A percentile compares a stretch with the other conserved stretches of the same genome.
These are phyloP conservation scores for Spongospora subterranea DNA, from an alignment of 208 protist genomes.

Conservation along the genomic window DNA sequence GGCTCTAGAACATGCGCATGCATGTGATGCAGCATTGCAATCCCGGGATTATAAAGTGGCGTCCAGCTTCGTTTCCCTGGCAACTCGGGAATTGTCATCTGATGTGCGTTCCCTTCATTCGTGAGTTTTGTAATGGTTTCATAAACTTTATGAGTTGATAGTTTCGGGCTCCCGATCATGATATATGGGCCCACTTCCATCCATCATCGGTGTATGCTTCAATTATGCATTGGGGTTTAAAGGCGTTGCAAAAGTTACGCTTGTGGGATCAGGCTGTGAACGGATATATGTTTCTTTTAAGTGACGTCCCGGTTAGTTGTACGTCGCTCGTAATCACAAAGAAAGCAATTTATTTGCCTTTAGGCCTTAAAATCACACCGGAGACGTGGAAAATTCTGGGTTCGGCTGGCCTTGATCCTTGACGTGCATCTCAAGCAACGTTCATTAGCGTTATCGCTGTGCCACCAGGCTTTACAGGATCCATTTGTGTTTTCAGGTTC, in stretches of 20 bases:
- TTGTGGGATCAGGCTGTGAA: not conserved
- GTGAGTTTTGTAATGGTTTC: not conserved
- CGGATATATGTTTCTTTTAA: slow-evolving; percentile 25
- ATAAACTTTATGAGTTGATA: not conserved
- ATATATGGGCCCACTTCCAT: not conserved
- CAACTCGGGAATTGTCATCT: not conserved
- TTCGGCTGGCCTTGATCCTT: not conserved
- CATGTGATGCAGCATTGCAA: not conserved
- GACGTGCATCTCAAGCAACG: slow-evolving; percentile 38
- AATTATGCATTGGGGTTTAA: not conserved
- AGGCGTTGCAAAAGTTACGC: slow-evolving; percentile 9
- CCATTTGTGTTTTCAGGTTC: not conserved
- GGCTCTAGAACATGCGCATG: not conserved
- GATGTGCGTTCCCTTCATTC: not conserved
- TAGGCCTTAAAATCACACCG: not conserved
- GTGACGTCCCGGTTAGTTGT: slow-evolving; percentile 6
- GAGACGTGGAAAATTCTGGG: slow-evolving; percentile 21
- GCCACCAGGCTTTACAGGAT: not conserved
- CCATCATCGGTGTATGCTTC: not conserved
- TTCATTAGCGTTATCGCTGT: not conserved
- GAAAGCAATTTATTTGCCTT: not conserved
- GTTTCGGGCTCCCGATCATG: not conserved
- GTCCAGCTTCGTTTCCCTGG: not conserved
- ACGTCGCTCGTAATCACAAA: not conserved
- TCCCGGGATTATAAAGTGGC: not conserved